These are phyloP conservation scores for Penicilliopsis zonata DNA, from an alignment of 495 filamentous ascomycete species.

Conservation along the genomic window DNA sequence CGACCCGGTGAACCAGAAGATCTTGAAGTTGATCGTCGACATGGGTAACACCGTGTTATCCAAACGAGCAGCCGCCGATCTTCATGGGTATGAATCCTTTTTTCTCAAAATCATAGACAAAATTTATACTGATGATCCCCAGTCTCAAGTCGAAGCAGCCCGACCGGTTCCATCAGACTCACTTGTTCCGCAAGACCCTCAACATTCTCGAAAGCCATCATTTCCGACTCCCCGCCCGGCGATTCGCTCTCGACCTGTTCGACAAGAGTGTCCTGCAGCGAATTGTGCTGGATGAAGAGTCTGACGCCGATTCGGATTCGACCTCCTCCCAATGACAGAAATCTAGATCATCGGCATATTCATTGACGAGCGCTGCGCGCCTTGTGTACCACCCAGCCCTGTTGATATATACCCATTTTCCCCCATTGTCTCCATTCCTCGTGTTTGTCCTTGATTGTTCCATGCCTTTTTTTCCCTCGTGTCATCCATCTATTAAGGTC, in stretches of 20 bases:
- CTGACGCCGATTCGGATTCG: conserved; percentile 28
- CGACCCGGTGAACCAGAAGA: conserved; percentile 57
- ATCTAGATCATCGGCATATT: conserved; percentile 3
- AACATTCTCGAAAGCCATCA: conserved; percentile 79
- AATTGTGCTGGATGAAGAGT: conserved; percentile 62
- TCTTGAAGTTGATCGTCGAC: conserved; percentile 69
- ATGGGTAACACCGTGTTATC: conserved; percentile 82
- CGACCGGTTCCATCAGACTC: conserved; percentile 58
- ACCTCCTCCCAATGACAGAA: conserved; percentile 18
- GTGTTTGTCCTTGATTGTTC: too few relatives aligned
- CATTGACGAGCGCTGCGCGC: too few relatives aligned
- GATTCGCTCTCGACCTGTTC: conserved; percentile 86
- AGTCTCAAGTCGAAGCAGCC: conserved; percentile 57
- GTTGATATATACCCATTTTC: too few relatives aligned
- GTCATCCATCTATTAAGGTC: too few relatives aligned
- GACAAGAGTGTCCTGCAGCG: conserved; percentile 76
- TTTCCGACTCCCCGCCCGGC: conserved; percentile 71
- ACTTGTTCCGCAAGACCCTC: conserved; percentile 75
- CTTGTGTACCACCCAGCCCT: too few relatives aligned
- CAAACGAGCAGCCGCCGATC: conserved; percentile 61
- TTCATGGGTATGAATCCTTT: conserved; percentile 37
- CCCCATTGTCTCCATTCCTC: too few relatives aligned
- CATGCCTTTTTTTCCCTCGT: too few relatives aligned
- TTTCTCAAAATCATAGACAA: conserved; percentile 1
- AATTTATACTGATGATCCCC: too few relatives aligned